Percentiles rank a stretch among this genome's conserved stretches.
These are phyloP conservation scores for Calocybe cyanea DNA, from an alignment of 768 basidiomycete species.

Conservation along the genomic window DNA sequence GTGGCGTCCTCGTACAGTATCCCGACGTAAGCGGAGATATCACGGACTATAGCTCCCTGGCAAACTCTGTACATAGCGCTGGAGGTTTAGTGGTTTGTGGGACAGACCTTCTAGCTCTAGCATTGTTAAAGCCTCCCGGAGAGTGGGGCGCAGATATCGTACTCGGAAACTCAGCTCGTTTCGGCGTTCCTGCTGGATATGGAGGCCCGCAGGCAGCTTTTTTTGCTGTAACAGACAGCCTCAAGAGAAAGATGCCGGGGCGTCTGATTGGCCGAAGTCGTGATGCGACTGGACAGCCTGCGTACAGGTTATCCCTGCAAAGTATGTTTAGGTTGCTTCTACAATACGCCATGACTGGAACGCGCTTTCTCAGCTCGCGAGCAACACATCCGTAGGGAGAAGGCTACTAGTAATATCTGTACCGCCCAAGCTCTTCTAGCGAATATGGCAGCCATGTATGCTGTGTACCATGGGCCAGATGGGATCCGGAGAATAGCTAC, in stretches of 20 bases:
- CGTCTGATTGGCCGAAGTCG: conserved; percentile 88
- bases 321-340: conserved; percentile 50
- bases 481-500: conserved; percentile 82
- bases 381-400: conserved; percentile 96
- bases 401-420: conserved; percentile 98
- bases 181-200: conserved; percentile 96
- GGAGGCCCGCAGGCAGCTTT: conserved; percentile 98
- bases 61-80: conserved; percentile 62
- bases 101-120: conserved; percentile 89
- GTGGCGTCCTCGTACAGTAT: conserved; percentile 91
- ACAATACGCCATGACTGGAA: neutral
- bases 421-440: conserved; percentile 97
- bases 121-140: conserved; percentile 90
- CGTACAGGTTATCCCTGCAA: conserved; percentile 91
- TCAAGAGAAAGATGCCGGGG: conserved; percentile 99
- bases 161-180: conserved; percentile 91
- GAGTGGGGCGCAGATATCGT: conserved; percentile 99
- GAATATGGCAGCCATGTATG: conserved; percentile 99
- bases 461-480: conserved; percentile 90
- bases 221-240: conserved; percentile 87
- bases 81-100: conserved; percentile 86
- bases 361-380: conserved; percentile 64
- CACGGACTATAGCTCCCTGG: conserved; percentile 64
- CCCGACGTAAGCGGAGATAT: conserved; percentile 87
- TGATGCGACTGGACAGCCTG: conserved; percentile 79